Evolutionary conservation across 2,329 filamentous ascomycete species (phyloP).

Genomic region (Cladobotryum mycophilum): DNA sequence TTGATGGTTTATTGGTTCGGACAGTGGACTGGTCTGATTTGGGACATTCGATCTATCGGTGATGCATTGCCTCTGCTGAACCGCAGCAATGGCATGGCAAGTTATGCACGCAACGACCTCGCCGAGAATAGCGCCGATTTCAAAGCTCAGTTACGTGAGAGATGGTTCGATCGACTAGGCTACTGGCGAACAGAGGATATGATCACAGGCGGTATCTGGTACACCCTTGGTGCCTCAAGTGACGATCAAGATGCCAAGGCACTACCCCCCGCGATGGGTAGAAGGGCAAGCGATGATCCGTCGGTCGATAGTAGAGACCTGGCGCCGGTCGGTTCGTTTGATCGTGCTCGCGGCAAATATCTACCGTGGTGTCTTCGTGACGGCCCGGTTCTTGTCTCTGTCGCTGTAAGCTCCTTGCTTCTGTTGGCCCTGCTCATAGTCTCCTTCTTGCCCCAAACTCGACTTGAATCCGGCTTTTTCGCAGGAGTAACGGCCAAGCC

Average conservation of each 20-base stretch:
- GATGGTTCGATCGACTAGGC: constrained; percentile 66
- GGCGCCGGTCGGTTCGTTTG: constrained; percentile 15
- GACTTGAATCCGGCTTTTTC: constrained; percentile 63
- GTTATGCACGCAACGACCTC: constrained; percentile 63
- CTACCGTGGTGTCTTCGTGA: constrained; percentile 72
- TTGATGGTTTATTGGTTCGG: constrained; percentile 60
- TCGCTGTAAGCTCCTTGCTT: constrained; percentile 53
- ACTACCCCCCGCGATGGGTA: constrained; percentile 20
- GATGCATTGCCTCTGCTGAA: constrained; percentile 74
- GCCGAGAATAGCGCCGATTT: constrained; percentile 47
- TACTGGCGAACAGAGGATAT: constrained; percentile 72
- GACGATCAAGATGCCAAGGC: constrained; percentile 18
- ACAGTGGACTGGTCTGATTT: constrained; percentile 68
- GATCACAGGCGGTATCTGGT: constrained; percentile 62
- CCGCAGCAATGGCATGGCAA: constrained; percentile 68
- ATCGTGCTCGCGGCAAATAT: constrained; percentile 47
- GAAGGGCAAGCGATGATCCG: constrained; percentile 24
- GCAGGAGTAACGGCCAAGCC: constrained; percentile 61
- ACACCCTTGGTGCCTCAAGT: constrained; percentile 59
- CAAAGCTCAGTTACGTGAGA: constrained; percentile 45
- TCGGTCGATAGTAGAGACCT: constrained; percentile 26
- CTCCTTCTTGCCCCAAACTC: constrained; percentile 66
- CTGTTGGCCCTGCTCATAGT: constrained; percentile 67
- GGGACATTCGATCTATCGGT: constrained; percentile 77
- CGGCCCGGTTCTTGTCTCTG: constrained; percentile 58